phyloP scores from a whole-genome alignment of 78 protist species.

The Dictyostelium discoideum region dicty_2.7 NC_007089.4:4030001-4030500 shows the following conservation, averaged over 20 bases:
- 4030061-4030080: not conserved
- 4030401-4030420: not conserved
- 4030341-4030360: not conserved
- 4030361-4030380: not conserved
- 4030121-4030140: not conserved
- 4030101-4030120: not conserved
- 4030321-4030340: not conserved
- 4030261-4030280: not conserved
- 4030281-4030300: not conserved
- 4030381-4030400: not conserved
- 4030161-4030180: not conserved
- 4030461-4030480: not conserved
- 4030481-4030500: not conserved
- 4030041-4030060: not conserved
- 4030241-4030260: not conserved
- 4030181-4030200: not conserved
- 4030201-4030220: not conserved
- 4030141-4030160: not conserved
- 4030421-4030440: not conserved
- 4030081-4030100: not conserved
- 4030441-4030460: not conserved
- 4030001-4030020: not conserved
- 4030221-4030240: not conserved
- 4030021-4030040: not conserved
- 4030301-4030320: not conserved